phyloP scores from a whole-genome alignment of 1,284 basidiomycete genomes.

The Fomitopsis palustris region DNA sequence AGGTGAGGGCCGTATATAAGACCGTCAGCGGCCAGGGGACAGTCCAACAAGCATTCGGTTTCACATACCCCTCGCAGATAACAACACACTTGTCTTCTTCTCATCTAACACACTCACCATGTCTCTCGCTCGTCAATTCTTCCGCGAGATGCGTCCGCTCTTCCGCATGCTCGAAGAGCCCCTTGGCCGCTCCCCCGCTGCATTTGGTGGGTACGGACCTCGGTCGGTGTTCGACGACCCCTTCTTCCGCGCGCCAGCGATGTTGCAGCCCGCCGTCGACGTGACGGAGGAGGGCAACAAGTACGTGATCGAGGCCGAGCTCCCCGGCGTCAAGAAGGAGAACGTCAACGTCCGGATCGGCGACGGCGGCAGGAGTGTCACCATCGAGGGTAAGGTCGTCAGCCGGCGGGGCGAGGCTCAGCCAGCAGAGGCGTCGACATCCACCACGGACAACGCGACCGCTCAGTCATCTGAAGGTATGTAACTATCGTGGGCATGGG shows the following conservation, averaged over 20 bases:
- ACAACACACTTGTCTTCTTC: background rate
- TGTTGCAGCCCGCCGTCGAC: conserved; percentile 55
- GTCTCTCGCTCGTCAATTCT: conserved; percentile 48
- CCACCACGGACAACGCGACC: conserved; percentile 12
- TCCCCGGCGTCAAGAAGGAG: conserved; percentile 78
- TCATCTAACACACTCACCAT: conserved; percentile 10
- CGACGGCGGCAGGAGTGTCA: conserved; percentile 64
- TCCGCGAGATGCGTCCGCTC: conserved; percentile 70
- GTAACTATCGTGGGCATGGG: no score
- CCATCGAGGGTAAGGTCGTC: conserved; percentile 62
- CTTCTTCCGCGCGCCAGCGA: conserved; percentile 37
- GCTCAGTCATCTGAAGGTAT: conserved; percentile 27
- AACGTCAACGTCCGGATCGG: conserved; percentile 68
- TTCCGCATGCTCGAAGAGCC: conserved; percentile 73
- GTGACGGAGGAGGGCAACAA: conserved; percentile 61
- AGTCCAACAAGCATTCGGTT: background rate
- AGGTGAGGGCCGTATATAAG: background rate
- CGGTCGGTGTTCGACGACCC: conserved; percentile 46
- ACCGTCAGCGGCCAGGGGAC: background rate
- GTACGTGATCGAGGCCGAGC: conserved; percentile 70
- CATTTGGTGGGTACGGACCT: conserved; percentile 26
- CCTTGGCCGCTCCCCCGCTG: conserved; percentile 37
- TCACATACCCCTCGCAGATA: background rate
- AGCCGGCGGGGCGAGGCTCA: conserved; percentile 23
- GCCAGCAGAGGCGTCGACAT: background rate